Percentiles rank a stretch among this genome's conserved stretches.
Conservation (phyloP, 2,329 filamentous ascomycete species). For the Colletotrichum navitas region DNA sequence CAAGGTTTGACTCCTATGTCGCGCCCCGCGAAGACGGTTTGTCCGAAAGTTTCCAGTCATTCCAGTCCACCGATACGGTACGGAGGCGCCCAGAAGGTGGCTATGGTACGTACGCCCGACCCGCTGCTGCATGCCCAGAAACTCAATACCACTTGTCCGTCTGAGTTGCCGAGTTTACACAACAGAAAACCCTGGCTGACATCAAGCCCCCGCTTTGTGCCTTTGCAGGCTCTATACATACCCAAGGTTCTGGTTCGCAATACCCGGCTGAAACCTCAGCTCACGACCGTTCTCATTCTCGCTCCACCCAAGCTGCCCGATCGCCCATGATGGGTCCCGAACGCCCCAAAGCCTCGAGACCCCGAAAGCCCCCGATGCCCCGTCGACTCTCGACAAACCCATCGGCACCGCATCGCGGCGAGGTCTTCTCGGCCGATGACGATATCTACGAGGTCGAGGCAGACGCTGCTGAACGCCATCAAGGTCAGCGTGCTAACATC, state of each 20-base stretch:
- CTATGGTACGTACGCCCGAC: conserved; percentile 64
- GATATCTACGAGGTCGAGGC: conserved; percentile 83
- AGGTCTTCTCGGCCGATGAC: conserved; percentile 92
- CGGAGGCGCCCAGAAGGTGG: conserved; percentile 67
- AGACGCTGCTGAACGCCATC: conserved; percentile 65
- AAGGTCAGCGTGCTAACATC: conserved; percentile 46
- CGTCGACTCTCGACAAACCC: conserved; percentile 80
- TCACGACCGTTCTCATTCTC: conserved; percentile 56
- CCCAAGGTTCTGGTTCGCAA: conserved; percentile 42
- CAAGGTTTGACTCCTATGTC: conserved; percentile 52
- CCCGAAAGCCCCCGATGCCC: conserved; percentile 79
- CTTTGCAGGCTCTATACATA: conserved; percentile 41
- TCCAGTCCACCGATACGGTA: conserved; percentile 71
- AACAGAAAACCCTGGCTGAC: conserved; percentile 35
- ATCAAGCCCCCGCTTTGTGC: conserved; percentile 21
- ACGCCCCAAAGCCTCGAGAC: conserved; percentile 62
- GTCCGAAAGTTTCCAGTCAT: conserved; percentile 69
- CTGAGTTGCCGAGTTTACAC: conserved; percentile 36
- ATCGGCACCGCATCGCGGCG: conserved; percentile 81
- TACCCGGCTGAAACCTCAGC: conserved; percentile 52
- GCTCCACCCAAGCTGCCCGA: conserved; percentile 52
- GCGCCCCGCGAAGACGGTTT: conserved; percentile 58
- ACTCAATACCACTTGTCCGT: conserved; percentile 33
- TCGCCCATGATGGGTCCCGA: conserved; percentile 63
- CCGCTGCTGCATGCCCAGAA: conserved; percentile 41